These are phyloP conservation scores for Cercospora sojina DNA, from an alignment of 2,329 filamentous ascomycete genomes.

Conservation along the genomic window DNA sequence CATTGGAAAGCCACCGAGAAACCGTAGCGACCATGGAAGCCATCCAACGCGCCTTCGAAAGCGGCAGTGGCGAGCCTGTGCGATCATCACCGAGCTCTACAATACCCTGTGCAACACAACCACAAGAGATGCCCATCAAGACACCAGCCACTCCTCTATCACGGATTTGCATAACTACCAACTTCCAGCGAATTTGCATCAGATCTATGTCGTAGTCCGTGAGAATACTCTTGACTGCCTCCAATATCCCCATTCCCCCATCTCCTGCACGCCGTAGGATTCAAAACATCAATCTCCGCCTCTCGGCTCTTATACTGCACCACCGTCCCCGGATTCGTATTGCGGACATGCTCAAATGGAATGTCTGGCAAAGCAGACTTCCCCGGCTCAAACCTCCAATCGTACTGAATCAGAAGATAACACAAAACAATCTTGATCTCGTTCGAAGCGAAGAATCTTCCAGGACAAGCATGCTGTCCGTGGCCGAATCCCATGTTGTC, in stretches of 20 bases:
- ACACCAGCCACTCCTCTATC: not conserved
- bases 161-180: not conserved
- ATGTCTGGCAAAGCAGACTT: not conserved
- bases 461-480: constrained; percentile 32
- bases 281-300: not conserved
- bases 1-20: not conserved
- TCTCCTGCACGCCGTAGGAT: not conserved
- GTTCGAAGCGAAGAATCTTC: constrained; percentile 38
- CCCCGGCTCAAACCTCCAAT: constrained; percentile 17
- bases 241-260: not conserved
- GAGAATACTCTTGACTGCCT: no score
- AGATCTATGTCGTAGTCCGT: no score
- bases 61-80: not conserved
- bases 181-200: no score
- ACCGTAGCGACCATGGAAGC: not conserved
- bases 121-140: not conserved
- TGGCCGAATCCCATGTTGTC: constrained; percentile 34
- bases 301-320: not conserved
- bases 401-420: constrained; percentile 38
- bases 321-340: not conserved
- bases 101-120: not conserved
- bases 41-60: not conserved
- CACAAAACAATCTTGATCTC: constrained; percentile 39
- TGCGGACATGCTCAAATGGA: not conserved
- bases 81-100: not conserved